Base-by-base conservation (phyloP, 306 rosid species). In the Ziziphus jujuba region DNA sequence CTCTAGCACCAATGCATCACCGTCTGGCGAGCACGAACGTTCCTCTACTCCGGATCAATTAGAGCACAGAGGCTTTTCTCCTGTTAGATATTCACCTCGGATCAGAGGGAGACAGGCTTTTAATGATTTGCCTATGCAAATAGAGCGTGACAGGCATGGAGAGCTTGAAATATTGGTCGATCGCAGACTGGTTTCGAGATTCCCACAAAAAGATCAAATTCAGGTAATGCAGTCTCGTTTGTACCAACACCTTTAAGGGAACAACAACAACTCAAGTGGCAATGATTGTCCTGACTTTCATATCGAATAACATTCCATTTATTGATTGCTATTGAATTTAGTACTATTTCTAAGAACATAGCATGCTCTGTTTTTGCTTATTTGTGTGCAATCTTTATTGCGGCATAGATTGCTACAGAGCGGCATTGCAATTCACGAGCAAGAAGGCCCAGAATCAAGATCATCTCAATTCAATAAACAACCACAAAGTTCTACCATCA, bases 21-120 rank as follows among this genome's bases (percentile, higher is more conserved):
- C 90, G 1, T 23, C 10, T 21, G 70, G 44, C 5, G 73, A 77
- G 23, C 67, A 59, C 0, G 79, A 79, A 7, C 14, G 72, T 34
- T 49, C 9, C 49, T 52, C 73, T 0, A 35, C 47, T 14, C 36
- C 43, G 1, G 85, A 85, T 23, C 61, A 44, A 17, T 21, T 45
- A 2, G 70, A 65, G 40, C 40, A 19, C 2, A 77, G 54, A 25
- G 20, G 34, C 14, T 79, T 72, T 9, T 21, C 71, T 66, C 70
- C 72, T 12, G 71, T 79, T 57, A 38, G 44, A 57, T 25, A 52
- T 45, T 63, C 85, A 3, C 91, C 83, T 0, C 69, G 91, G 5
- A 60, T 91, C 24, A 72, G 98, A 73, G 98, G 98, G 21, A 84
- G 98, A 17, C 95, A 67, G 65, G 98, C 98, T 1, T 84, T 85